A percentile compares a stretch with the other conserved stretches of the same genome.
These are phyloP conservation scores for Cladophialophora exuberans DNA, from an alignment of 2,329 filamentous ascomycete genomes.

Conservation along the genomic window DNA sequence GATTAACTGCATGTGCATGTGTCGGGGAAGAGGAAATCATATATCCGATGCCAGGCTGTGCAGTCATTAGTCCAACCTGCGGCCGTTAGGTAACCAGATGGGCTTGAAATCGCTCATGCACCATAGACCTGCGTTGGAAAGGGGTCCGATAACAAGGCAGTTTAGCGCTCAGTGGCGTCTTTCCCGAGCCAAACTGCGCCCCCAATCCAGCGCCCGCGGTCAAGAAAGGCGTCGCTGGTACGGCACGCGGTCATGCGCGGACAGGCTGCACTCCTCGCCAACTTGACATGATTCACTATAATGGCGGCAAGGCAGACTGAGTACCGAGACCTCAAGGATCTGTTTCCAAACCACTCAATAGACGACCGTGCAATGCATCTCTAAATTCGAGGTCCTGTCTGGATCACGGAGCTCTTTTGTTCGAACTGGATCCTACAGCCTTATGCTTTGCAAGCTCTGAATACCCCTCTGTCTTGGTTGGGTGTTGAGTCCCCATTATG, in stretches of 20 bases:
- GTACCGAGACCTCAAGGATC: neutral
- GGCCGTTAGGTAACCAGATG: too few relatives aligned
- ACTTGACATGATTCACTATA: neutral
- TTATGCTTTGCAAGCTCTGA: neutral
- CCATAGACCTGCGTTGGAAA: too few relatives aligned
- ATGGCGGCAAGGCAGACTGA: conserved; percentile 8
- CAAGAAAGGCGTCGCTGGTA: neutral
- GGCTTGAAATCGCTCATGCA: too few relatives aligned
- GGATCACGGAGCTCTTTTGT: neutral
- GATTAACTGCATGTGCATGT: neutral
- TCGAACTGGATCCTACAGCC: neutral
- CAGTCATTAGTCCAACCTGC: too few relatives aligned
- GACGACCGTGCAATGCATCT: neutral
- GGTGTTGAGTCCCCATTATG: neutral
- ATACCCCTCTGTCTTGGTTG: neutral
- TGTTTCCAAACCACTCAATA: neutral
- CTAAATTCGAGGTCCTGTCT: too few relatives aligned
- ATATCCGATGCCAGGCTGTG: neutral
- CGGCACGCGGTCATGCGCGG: neutral
- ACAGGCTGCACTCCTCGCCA: neutral
- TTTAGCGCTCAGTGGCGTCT: too few relatives aligned
- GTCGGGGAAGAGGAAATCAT: neutral
- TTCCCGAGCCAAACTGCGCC: too few relatives aligned
- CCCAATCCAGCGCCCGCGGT: neutral
- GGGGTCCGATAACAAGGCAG: too few relatives aligned